A percentile compares a stretch with the other conserved stretches of the same genome.
These are phyloP conservation scores for Penicillium egyptiacum DNA, from an alignment of 495 filamentous ascomycete genomes.

Conservation along the genomic window DNA sequence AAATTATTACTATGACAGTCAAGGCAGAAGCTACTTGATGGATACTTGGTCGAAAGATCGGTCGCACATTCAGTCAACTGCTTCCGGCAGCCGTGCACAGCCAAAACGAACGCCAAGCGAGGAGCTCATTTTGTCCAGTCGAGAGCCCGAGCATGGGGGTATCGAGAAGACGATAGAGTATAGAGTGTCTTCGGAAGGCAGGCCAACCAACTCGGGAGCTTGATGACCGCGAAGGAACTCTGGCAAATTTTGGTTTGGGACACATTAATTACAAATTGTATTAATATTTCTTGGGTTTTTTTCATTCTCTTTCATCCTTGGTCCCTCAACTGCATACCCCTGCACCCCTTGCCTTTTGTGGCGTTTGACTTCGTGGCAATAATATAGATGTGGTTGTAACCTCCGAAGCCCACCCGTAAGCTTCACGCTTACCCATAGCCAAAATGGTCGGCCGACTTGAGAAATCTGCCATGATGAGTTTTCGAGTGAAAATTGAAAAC, in stretches of 20 bases:
- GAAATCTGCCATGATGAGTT: too few relatives aligned
- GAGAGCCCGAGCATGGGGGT: conserved; percentile 27
- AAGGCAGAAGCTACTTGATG: conserved; percentile 31
- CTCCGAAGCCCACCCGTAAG: too few relatives aligned
- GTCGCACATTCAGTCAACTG: conserved; percentile 31
- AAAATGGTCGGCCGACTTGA: too few relatives aligned
- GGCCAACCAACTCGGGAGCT: conserved; percentile 1
- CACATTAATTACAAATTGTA: not conserved
- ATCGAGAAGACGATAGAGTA: conserved; percentile 52
- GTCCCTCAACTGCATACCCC: too few relatives aligned
- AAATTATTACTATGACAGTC: conserved; percentile 26
- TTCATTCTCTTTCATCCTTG: not conserved
- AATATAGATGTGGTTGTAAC: too few relatives aligned
- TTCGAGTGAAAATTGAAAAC: too few relatives aligned
- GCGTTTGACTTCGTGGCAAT: too few relatives aligned
- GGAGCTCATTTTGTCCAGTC: conserved; percentile 43
- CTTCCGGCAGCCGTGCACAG: conserved; percentile 24
- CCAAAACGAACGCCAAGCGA: conserved; percentile 40
- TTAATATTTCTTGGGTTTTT: not conserved
- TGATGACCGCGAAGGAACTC: not conserved
- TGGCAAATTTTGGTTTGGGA: not conserved
- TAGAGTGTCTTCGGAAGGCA: conserved; percentile 37
- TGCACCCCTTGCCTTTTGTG: too few relatives aligned
- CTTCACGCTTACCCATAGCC: too few relatives aligned
- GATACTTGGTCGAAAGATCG: conserved; percentile 35